Evolutionary conservation across 2,329 filamentous ascomycete species (phyloP), one percentile per base, ranked within the genome.

Genomic region (Cercospora sojina): DNA sequence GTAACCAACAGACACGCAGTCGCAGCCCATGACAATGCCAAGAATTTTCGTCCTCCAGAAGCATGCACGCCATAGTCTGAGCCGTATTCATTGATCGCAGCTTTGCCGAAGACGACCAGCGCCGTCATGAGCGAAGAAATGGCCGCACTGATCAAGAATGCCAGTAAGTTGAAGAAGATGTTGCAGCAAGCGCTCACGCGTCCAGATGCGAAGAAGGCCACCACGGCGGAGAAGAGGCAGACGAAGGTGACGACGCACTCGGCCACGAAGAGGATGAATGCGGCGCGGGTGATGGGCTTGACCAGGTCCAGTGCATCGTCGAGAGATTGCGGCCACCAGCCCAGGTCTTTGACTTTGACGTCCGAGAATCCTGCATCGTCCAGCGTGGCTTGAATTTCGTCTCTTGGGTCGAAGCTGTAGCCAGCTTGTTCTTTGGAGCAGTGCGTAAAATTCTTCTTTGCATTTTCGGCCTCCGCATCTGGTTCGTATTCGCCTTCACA

Each of bases 41-140:
- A 29, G 9, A 59, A 59, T 38, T 35, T 47, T 1, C 13, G 20
- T 23, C 57, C 57, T 43, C 57, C 38, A 9, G 57, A 59, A 10
- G 57, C 57, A 5, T n/a, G 18, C 18, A 59, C 23, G 9, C 57
- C 57, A 43, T 59, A 59, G 5, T 59, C 35, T 27, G 41, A 23
- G 12, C 85, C 85, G 62, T 86, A 81, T 29, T 83, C 74, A 68
- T 87, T 87, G 68, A 89, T 81, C 0, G 84, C 72, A 18, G 83
- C 71, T 1, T 81, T 77, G 3, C 82, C 85, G 75, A 87, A 86
- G 63, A 83, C 80, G 10, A 83, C 82, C 4, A 88, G 77, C 18
- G 90, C 89, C 0, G 86, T 90, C 27, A 88, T 86, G 25, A 93
- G 89, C 71, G 92, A 92, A 20, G 90, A 93, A 57, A 90, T 88